Evolutionary conservation across 805 yeast species (phyloP), one percentile per base, ranked within the genome.

Genomic region (Lipomyces starkeyi): DNA sequence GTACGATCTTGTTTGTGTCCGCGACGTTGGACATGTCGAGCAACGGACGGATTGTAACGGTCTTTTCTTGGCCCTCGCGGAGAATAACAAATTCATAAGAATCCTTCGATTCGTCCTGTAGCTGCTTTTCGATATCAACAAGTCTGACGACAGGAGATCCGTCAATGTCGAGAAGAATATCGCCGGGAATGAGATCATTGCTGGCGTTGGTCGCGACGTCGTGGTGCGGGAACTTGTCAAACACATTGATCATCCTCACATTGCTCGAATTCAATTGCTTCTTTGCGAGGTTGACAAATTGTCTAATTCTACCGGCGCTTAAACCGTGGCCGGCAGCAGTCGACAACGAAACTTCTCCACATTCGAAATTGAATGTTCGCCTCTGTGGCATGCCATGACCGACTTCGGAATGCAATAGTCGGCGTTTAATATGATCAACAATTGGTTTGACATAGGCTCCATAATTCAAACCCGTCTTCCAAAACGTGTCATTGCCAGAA

Each of bases 321-420:
- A 69, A 35, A 13, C 72, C 72, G 11, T 53, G 63, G 3, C 68
- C 67, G 27, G 71, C 52, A 5, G 71, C 72, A 11, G 56, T 58
- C 20, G 68, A 52, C 47, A 69, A 14, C 13, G 71, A 57, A 4
- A 64, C 62, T 6, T 63, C 66, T 49, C 58, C 58, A 17, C 52
- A 61, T 54, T 69, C 72, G 34, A 67, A 27, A 55, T 69, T 68
- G 53, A 69, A 69, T n/a, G 71, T 64, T 43, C 70, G 64, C 9
- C 54, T 13, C 43, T 56, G 22, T 7, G 68, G 65, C 20, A 22
- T 29, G 11, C 49, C 37, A n/a, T 20, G 29, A 14, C 17, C 17
- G 5, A 14, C 43, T 14, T 9, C 27, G 49, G 29, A 29, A 3
- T 29, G 17, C n/a, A 35, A 29, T 4, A 37, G 37, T 8, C 43